Conservation (phyloP, 2,329 filamentous ascomycete species). For the Blumeria graminis region DNA sequence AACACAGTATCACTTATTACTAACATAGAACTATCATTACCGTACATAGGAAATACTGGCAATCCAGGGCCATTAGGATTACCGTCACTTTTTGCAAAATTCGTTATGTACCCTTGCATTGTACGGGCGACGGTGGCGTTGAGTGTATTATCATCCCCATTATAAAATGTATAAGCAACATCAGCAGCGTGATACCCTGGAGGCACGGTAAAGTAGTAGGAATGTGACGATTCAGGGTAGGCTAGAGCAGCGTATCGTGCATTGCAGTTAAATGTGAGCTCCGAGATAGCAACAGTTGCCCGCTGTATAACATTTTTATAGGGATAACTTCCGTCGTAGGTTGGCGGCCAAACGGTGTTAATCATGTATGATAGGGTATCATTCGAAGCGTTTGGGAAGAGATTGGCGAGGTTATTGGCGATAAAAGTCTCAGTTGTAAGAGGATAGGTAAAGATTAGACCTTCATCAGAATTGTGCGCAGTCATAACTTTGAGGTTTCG, state of each 20-base stretch:
- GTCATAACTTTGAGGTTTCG: constrained; percentile 21
- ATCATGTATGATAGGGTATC: constrained; percentile 17
- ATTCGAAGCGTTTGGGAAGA: constrained; percentile 4
- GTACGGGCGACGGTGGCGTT: constrained; percentile 13
- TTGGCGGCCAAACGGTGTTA: constrained; percentile 23
- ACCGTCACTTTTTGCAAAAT: constrained; percentile 11
- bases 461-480: constrained; percentile 21
- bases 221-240: constrained; percentile 21
- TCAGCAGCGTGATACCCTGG: constrained; percentile 29
- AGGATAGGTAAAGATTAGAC: constrained; percentile 19
- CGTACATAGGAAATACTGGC: constrained; percentile 8
- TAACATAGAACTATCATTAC: background rate
- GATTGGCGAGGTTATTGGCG: constrained; percentile 3
- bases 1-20: background rate
- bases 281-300: constrained; percentile 19
- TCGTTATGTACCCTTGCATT: constrained; percentile 17
- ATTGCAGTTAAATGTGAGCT: constrained; percentile 25
- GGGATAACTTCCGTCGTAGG: constrained; percentile 19
- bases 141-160: constrained; percentile 9
- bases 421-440: constrained; percentile 6
- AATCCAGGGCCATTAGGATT: constrained; percentile 3
- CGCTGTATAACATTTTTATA: constrained; percentile 23
- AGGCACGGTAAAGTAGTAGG: constrained; percentile 26
- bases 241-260: constrained; percentile 24
- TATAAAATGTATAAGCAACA: constrained; percentile 26